Conservation (phyloP, 2,329 filamentous ascomycete genomes). For the Dactylellina leptospora region DNA sequence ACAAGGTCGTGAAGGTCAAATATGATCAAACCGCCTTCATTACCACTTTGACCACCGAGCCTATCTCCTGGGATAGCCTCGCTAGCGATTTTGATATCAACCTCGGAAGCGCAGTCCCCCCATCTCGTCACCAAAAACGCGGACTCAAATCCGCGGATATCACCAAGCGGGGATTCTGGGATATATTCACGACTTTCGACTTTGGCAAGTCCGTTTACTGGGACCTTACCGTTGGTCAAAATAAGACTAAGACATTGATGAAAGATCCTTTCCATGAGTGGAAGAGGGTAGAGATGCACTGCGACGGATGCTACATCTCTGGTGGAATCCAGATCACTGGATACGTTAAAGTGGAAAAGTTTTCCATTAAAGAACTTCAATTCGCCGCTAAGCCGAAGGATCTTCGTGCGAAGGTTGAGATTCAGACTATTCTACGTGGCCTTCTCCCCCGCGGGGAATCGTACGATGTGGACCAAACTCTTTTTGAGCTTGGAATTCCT, state of each 20-base stretch:
- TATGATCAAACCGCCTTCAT: slow-evolving; percentile 33
- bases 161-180: slow-evolving; percentile 44
- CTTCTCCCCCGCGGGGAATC: slow-evolving; percentile 15
- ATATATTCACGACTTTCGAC: slow-evolving; percentile 32
- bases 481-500: slow-evolving; percentile 51
- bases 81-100: slow-evolving; percentile 46
- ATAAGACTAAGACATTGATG: slow-evolving; percentile 10
- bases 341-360: slow-evolving; percentile 53
- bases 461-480: slow-evolving; percentile 29
- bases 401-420: slow-evolving; percentile 44
- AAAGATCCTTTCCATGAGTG: slow-evolving; percentile 29
- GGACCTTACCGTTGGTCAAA: slow-evolving; percentile 37
- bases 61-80: slow-evolving; percentile 37
- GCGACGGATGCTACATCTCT: slow-evolving; percentile 51
- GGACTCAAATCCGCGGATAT: slow-evolving; percentile 10
- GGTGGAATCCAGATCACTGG: slow-evolving; percentile 53
- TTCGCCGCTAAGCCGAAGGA: slow-evolving; percentile 46
- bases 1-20: slow-evolving; percentile 48
- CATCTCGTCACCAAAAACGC: slow-evolving; percentile 15
- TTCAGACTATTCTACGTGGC: slow-evolving; percentile 21
- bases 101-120: slow-evolving; percentile 35
- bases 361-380: slow-evolving; percentile 40
- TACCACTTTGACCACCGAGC: slow-evolving; percentile 21
- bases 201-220: slow-evolving; percentile 46
- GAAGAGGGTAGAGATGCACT: slow-evolving; percentile 41